Base-by-base conservation (phyloP, 441 rosid genomes). In the Kokia cookei region DNA sequence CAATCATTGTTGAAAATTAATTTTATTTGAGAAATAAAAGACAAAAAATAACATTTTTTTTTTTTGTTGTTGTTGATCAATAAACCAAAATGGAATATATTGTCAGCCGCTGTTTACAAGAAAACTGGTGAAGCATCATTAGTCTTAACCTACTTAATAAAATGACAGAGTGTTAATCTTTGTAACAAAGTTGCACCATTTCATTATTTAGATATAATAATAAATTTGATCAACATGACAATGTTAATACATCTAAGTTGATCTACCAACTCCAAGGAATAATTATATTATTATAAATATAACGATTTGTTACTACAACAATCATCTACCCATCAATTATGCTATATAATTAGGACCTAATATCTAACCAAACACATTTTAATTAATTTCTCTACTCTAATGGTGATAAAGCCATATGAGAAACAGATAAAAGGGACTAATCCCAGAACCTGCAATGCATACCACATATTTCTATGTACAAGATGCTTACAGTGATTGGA, bases 381-480 rank as follows among this genome's bases (percentile, higher is more conserved):
- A 5, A 54, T 37, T 47, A 51, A 61, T 76, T 50, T 43, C 72
- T 65, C 73, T 65, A 70, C 53, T 24, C 77, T 74, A 69, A 13
- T 47, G 17, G 57, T 64, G 54, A 71, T 55, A 59, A 58, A 57
- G 13, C 51, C 50, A 37, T 58, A 35, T 19, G 42, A 24, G 26
- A 40, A 40, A 24, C 42, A 40, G 40, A 57, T 55, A 55, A 54
- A 63, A 61, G 60, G 63, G 73, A 50, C 61, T 47, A 72, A 77
- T 26, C 48, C 13, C 17, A 59, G 71, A 40, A 75, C 72, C 80
- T 73, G 80, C 79, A 82, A 80, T 50, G 66, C 58, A 77, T 78
- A 74, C 72, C 74, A 76, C 79, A 87, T 75, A 73, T 77, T 73
- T 71, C 78, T 76, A 84, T 84, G 69, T 81, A 85, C 87, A 80